Percentiles rank a stretch among this genome's conserved stretches.
phyloP scores from a whole-genome alignment of 2,329 filamentous ascomycete species.

The Nemania sp. region DNA sequence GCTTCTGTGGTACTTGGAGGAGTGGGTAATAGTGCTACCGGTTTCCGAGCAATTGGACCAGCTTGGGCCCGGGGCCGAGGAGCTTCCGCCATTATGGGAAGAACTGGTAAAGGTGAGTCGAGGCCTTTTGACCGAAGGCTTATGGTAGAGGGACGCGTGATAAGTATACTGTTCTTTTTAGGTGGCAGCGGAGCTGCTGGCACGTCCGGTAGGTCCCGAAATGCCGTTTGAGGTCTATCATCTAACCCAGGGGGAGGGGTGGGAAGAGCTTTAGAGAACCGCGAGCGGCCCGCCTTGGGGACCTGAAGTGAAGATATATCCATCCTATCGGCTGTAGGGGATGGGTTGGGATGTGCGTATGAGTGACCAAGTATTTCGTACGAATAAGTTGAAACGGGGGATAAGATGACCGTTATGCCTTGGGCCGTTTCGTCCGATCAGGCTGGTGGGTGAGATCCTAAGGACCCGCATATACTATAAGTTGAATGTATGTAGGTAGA shows the following conservation, averaged over 20 bases:
- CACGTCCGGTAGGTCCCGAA: conserved; percentile 44
- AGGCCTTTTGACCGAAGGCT: conserved; percentile 45
- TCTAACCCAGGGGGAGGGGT: conserved; percentile 56
- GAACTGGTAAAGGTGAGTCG: conserved; percentile 51
- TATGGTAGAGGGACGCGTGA: conserved; percentile 42
- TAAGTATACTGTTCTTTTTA: conserved; percentile 46
- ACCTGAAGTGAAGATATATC: conserved; percentile 47
- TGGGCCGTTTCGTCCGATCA: conserved; percentile 44
- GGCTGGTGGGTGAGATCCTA: conserved; percentile 34
- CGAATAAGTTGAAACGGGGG: conserved; percentile 37
- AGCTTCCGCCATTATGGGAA: conserved; percentile 47
- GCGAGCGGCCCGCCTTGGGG: conserved; percentile 61
- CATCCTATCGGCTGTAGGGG: conserved; percentile 42
- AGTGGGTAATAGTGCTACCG: conserved; percentile 44
- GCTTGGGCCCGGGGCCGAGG: conserved; percentile 40
- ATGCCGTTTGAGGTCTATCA: conserved; percentile 37
- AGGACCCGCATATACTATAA: conserved; percentile 42
- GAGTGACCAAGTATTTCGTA: conserved; percentile 29
- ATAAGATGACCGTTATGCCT: conserved; percentile 41
- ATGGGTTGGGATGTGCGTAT: conserved; percentile 18
- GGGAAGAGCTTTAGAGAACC: conserved; percentile 70
- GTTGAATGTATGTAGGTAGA: conserved; percentile 28
- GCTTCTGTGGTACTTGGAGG: conserved; percentile 29
- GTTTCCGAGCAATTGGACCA: conserved; percentile 55
- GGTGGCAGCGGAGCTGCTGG: conserved; percentile 48